These are phyloP conservation scores for Rhizopogon roseolus DNA, from an alignment of 768 basidiomycete species.

Conservation along the genomic window DNA sequence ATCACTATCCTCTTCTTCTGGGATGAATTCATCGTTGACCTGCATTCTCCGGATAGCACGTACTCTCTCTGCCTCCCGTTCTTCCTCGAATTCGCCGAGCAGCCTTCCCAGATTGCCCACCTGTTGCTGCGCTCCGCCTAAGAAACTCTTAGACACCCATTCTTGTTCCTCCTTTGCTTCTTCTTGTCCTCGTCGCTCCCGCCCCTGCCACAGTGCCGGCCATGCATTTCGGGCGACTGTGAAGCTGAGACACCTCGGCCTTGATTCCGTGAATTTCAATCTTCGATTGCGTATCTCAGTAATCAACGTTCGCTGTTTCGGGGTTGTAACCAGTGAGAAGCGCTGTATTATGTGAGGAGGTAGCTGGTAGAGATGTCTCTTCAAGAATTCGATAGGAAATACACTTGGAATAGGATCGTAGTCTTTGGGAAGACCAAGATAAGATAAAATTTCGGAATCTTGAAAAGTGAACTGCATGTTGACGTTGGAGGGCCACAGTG, in stretches of 20 bases:
- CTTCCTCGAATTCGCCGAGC: conserved; percentile 72
- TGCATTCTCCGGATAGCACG: conserved; percentile 40
- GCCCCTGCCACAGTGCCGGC: conserved; percentile 66
- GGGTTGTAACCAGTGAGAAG: conserved; percentile 42
- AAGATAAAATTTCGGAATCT: conserved; percentile 32
- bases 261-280: conserved; percentile 51
- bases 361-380: conserved; percentile 50
- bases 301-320: conserved; percentile 63
- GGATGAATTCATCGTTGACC: conserved; percentile 43
- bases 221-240: conserved; percentile 49
- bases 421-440: conserved; percentile 53
- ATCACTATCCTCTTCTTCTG: conserved; percentile 68
- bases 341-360: conserved; percentile 56
- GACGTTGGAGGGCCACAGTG: background rate
- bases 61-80: conserved; percentile 63
- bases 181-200: conserved; percentile 41
- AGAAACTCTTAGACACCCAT: conserved; percentile 63
- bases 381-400: conserved; percentile 62
- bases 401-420: conserved; percentile 56
- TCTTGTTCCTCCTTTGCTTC: conserved; percentile 61
- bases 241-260: conserved; percentile 54
- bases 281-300: conserved; percentile 69
- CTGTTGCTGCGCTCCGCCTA: conserved; percentile 49
- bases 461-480: conserved; percentile 10
- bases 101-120: conserved; percentile 68